phyloP scores from a whole-genome alignment of 1,139 yeast species.

The Hemisphaericaspora xylanilytica region DNA sequence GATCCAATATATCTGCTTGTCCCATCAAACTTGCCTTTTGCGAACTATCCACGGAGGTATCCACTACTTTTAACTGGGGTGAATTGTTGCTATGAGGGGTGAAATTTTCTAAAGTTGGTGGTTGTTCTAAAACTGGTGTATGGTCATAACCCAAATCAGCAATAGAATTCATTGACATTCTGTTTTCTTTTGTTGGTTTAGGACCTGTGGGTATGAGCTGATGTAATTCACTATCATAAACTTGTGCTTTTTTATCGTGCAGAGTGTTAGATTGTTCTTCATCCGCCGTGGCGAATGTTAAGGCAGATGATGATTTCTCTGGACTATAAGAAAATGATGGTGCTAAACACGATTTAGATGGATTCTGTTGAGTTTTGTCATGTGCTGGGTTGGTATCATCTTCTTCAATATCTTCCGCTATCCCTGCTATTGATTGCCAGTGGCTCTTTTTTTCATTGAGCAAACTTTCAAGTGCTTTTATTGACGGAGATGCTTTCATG shows the following conservation, averaged over 20 bases:
- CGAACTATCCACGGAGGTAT: constrained; percentile 7
- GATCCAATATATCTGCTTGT: constrained; percentile 1
- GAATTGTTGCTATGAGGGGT: constrained; percentile 16
- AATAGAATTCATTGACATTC: constrained; percentile 17
- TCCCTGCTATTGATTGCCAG: constrained; percentile 10
- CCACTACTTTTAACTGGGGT: constrained; percentile 14
- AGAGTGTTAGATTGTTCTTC: too few relatives aligned
- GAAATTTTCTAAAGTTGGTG: constrained; percentile 24
- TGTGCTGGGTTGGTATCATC: constrained; percentile 12
- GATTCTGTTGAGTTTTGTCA: constrained; percentile 2
- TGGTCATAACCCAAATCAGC: constrained; percentile 22
- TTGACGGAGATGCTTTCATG: constrained; percentile 53
- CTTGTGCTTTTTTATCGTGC: too few relatives aligned
- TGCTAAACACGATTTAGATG: constrained; percentile 1
- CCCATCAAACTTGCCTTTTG: neutral
- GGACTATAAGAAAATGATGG: constrained; percentile 3
- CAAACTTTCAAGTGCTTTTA: constrained; percentile 51
- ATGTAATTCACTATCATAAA: neutral
- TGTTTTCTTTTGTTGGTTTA: neutral
- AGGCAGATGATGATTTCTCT: constrained; percentile 19
- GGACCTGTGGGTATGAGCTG: neutral
- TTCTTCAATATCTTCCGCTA: constrained; percentile 28
- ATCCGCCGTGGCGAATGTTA: constrained; percentile 31
- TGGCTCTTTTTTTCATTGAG: constrained; percentile 29
- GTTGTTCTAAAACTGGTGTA: constrained; percentile 26